Conservation (phyloP, 352 stramenopile species). For the Phytophthora sp. region DNA sequence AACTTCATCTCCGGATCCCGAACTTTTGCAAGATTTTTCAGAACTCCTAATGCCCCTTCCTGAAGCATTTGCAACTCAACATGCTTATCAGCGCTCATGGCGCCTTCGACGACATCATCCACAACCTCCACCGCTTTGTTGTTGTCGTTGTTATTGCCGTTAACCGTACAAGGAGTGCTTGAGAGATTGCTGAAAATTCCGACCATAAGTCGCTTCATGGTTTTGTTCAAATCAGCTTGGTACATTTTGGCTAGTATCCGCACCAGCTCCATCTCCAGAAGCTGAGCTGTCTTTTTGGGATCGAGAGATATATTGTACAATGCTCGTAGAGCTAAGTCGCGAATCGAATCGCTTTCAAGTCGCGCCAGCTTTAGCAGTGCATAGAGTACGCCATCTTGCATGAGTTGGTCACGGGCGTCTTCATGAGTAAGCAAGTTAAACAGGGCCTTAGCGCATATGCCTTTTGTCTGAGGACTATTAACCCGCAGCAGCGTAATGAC, state of each 20-base stretch:
- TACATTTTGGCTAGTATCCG: constrained; percentile 80
- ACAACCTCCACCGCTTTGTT: background rate
- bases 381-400: constrained; percentile 82
- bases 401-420: constrained; percentile 71
- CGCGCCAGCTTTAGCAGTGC: constrained; percentile 86
- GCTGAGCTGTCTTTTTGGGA: constrained; percentile 42
- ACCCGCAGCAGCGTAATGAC: constrained; percentile 86
- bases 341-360: constrained; percentile 78
- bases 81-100: constrained; percentile 4
- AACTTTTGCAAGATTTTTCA: constrained; percentile 77
- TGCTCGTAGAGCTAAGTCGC: constrained; percentile 68
- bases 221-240: constrained; percentile 67
- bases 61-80: constrained; percentile 61
- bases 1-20: constrained; percentile 84
- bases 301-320: constrained; percentile 84
- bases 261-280: constrained; percentile 87
- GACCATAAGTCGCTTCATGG: constrained; percentile 81
- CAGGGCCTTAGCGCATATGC: constrained; percentile 81
- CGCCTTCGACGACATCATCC: background rate
- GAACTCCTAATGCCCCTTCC: constrained; percentile 64
- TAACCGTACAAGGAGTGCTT: constrained; percentile 19
- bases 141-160: background rate
- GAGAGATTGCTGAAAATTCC: constrained; percentile 83
- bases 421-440: constrained; percentile 89
- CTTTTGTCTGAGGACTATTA: constrained; percentile 85